Percentiles rank a stretch among this genome's conserved stretches.
These are phyloP conservation scores for Triticum timopheevii DNA, from an alignment of 176 grass and related monocot species.

Conservation along the genomic window DNA sequence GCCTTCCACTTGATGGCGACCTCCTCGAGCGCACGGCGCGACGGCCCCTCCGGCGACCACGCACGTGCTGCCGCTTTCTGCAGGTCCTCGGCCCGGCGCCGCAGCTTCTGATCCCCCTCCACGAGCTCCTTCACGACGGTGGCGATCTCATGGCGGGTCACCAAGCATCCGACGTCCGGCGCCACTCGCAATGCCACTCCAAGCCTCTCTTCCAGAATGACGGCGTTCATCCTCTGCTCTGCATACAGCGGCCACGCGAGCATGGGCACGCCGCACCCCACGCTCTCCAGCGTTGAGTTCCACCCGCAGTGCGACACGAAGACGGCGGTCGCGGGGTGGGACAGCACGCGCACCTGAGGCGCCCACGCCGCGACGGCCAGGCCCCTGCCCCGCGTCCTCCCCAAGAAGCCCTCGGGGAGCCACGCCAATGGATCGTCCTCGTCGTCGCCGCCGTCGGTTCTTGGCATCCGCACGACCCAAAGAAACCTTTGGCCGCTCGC, in stretches of 20 bases:
- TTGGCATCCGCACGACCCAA: background rate
- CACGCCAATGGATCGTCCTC: background rate
- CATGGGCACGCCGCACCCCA: slow-evolving; percentile 49
- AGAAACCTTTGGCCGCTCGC: background rate
- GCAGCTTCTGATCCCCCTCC: background rate
- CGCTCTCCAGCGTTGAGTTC: slow-evolving; percentile 65
- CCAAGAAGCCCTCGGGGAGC: background rate
- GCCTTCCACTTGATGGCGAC: background rate
- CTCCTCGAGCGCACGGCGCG: background rate
- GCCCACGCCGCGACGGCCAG: background rate
- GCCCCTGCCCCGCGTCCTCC: background rate
- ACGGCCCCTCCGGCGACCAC: background rate
- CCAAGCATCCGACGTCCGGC: background rate
- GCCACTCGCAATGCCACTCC: background rate
- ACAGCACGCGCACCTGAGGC: slow-evolving; percentile 28
- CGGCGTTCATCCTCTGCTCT: slow-evolving; percentile 32
- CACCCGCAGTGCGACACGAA: slow-evolving; percentile 80
- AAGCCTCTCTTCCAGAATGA: background rate
- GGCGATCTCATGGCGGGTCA: background rate
- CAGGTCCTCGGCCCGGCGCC: background rate
- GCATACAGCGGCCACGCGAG: slow-evolving; percentile 58
- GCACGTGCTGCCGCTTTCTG: background rate
- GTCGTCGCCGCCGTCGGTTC: no score
- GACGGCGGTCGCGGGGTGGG: slow-evolving; percentile 13
- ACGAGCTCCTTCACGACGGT: background rate